phyloP scores from a whole-genome alignment of 2,329 filamentous ascomycete genomes.

The Talaromyces funiculosus region DNA sequence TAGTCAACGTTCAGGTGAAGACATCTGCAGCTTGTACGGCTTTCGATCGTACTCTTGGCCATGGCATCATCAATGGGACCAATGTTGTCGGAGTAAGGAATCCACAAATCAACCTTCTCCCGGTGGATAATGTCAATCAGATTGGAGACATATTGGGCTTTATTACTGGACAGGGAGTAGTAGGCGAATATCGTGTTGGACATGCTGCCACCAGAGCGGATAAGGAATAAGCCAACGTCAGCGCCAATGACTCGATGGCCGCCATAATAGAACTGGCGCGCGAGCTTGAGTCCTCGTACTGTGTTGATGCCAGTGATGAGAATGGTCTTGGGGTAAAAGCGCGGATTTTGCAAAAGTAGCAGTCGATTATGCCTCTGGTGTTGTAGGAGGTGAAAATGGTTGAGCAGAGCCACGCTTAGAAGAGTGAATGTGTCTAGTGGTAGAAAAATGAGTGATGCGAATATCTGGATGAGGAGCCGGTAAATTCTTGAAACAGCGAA shows the following conservation, averaged over 20 bases:
- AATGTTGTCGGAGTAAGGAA: constrained; percentile 65
- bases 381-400: constrained; percentile 25
- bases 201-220: constrained; percentile 51
- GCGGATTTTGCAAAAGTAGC: constrained; percentile 25
- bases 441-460: constrained; percentile 28
- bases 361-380: constrained; percentile 19
- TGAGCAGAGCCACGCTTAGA: constrained; percentile 29
- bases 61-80: constrained; percentile 61
- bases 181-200: constrained; percentile 55
- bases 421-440: constrained; percentile 48
- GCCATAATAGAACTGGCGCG: constrained; percentile 57
- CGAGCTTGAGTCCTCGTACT: constrained; percentile 62
- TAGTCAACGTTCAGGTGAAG: constrained; percentile 58
- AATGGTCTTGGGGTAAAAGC: constrained; percentile 49
- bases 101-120: constrained; percentile 65
- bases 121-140: constrained; percentile 55
- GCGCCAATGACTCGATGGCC: constrained; percentile 69
- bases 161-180: constrained; percentile 41
- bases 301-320: constrained; percentile 70
- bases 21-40: constrained; percentile 53
- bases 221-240: constrained; percentile 51
- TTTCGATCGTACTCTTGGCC: constrained; percentile 58
- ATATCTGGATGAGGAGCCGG: background rate
- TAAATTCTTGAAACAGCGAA: constrained; percentile 12
- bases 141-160: constrained; percentile 49